Evolutionary conservation across 306 rosid species (phyloP).

Genomic region (Psophocarpus tetragonolobus): DNA sequence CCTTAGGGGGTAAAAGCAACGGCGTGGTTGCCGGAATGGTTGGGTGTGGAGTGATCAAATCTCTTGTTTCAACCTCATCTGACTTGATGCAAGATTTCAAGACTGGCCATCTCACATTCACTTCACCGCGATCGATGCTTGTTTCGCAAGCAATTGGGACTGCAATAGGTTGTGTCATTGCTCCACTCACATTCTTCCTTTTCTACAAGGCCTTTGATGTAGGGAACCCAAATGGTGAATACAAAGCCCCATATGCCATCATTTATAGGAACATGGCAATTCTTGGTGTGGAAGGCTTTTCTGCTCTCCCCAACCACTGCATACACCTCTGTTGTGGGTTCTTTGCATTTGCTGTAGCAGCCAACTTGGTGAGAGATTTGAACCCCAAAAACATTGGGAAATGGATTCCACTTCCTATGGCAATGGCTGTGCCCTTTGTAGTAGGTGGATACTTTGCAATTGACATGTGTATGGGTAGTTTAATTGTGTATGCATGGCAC

Average conservation of each 20-base stretch:
- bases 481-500: constrained; percentile 49
- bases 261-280: constrained; percentile 50
- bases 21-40: constrained; percentile 51
- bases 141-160: constrained; percentile 78
- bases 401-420: constrained; percentile 56
- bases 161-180: constrained; percentile 72
- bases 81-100: constrained; percentile 74
- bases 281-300: constrained; percentile 50
- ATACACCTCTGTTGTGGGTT: constrained; percentile 38
- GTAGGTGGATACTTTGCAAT: constrained; percentile 82
- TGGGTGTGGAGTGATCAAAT: constrained; percentile 75
- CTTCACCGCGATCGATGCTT: constrained; percentile 88
- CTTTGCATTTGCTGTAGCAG: constrained; percentile 48
- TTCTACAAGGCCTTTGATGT: constrained; percentile 87
- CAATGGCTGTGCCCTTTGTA: constrained; percentile 58
- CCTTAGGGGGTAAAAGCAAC: constrained; percentile 56
- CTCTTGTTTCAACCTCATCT: constrained; percentile 79
- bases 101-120: constrained; percentile 64
- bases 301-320: constrained; percentile 45
- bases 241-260: constrained; percentile 48
- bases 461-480: constrained; percentile 59
- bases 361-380: constrained; percentile 42
- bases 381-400: constrained; percentile 30
- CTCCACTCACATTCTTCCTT: constrained; percentile 74
- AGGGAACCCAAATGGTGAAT: constrained; percentile 34